These are phyloP conservation scores for Candida saitoana DNA, from an alignment of 805 yeast species.

Conservation along the genomic window DNA sequence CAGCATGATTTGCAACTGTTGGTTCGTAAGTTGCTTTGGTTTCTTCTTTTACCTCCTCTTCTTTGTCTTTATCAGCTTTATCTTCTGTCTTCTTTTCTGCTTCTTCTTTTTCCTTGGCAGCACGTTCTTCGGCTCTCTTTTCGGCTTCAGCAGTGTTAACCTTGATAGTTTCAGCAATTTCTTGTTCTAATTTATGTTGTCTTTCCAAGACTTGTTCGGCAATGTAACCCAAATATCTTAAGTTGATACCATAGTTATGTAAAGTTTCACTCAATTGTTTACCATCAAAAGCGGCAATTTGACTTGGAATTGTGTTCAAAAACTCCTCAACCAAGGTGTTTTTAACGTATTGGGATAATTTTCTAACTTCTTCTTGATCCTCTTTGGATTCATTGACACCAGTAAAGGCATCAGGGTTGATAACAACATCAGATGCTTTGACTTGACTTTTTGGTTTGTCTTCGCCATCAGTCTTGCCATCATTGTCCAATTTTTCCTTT, in stretches of 20 bases:
- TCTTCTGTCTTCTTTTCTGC: constrained; percentile 14
- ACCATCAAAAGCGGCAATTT: constrained; percentile 78
- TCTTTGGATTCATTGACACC: constrained; percentile 35
- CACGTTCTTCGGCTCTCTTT: constrained; percentile 22
- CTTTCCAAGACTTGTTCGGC: constrained; percentile 32
- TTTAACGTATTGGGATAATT: constrained; percentile 61
- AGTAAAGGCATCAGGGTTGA: constrained; percentile 78
- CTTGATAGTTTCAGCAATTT: constrained; percentile 17
- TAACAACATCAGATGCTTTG: constrained; percentile 49
- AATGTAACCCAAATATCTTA: constrained; percentile 78
- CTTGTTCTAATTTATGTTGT: constrained; percentile 15
- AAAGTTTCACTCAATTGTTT: constrained; percentile 60
- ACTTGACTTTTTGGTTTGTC: constrained; percentile 49
- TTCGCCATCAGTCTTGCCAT: constrained; percentile 27
- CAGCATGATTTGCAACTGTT: constrained; percentile 36
- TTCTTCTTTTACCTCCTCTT: constrained; percentile 19
- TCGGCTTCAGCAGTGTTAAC: constrained; percentile 24
- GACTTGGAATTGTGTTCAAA: constrained; percentile 50
- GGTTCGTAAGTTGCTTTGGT: constrained; percentile 42
- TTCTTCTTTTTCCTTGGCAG: constrained; percentile 17
- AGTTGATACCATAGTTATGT: constrained; percentile 81
- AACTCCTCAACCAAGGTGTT: constrained; percentile 59
- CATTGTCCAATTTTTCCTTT: constrained; percentile 44
- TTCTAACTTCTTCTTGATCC: constrained; percentile 66
- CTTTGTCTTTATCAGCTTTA: constrained; percentile 22